Evolutionary conservation across 2,329 filamentous ascomycete species (phyloP).

Genomic region (Exophiala lecanii-corni): DNA sequence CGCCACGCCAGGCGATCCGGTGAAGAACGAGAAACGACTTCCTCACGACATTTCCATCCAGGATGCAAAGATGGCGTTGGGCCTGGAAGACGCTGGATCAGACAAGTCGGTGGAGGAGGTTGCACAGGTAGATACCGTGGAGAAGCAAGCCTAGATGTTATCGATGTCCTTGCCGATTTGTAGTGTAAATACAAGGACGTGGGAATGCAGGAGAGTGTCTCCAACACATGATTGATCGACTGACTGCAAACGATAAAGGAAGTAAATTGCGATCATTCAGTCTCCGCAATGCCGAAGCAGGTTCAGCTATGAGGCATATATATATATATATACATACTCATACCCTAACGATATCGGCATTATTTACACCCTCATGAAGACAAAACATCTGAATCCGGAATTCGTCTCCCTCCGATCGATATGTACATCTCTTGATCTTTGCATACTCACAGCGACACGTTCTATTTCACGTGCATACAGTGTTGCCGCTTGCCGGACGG

Average conservation of each 20-base stretch:
- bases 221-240: background rate
- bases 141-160: conserved; percentile 4
- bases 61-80: conserved; percentile 4
- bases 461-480: too few species aligned
- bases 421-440: too few species aligned
- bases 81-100: conserved; percentile 2
- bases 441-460: too few species aligned
- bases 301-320: too few species aligned
- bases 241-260: background rate
- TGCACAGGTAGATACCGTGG: conserved; percentile 1
- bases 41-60: conserved; percentile 9
- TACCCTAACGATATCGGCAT: too few species aligned
- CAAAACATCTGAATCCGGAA: too few species aligned
- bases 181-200: too few species aligned
- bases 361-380: too few species aligned
- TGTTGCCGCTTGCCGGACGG: too few species aligned
- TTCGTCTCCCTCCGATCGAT: too few species aligned
- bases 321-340: too few species aligned
- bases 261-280: background rate
- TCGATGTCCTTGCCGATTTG: background rate
- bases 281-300: background rate
- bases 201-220: background rate
- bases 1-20: conserved; percentile 7
- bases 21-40: conserved; percentile 10
- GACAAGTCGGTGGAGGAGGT: conserved; percentile 4